phyloP scores from a whole-genome alignment of 306 rosid species.

The Sindora glabra region DNA sequence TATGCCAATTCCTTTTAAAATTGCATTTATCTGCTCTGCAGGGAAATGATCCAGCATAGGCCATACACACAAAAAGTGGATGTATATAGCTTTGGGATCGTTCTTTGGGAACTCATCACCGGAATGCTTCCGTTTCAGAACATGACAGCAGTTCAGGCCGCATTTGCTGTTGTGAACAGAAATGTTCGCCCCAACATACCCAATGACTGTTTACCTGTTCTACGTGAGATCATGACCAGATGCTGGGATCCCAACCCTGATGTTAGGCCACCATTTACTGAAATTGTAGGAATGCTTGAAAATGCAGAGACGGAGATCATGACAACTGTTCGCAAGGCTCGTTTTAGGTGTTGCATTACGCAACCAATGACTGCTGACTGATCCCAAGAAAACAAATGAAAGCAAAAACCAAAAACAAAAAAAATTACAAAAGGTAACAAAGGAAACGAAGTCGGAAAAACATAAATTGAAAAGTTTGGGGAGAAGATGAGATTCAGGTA shows the following conservation, averaged over 20 bases:
- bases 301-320: conserved; percentile 84
- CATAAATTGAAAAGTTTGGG: conserved; percentile 28
- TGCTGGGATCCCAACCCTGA: conserved; percentile 99
- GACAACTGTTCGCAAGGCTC: conserved; percentile 93
- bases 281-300: conserved; percentile 89
- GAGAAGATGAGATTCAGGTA: conserved; percentile 23
- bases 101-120: conserved; percentile 95
- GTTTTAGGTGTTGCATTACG: conserved; percentile 91
- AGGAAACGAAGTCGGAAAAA: conserved; percentile 29
- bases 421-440: too few species aligned
- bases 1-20: background rate
- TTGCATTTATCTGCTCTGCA: conserved; percentile 36
- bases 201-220: conserved; percentile 75
- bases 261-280: conserved; percentile 79
- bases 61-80: conserved; percentile 97
- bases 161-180: conserved; percentile 93
- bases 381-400: conserved; percentile 26
- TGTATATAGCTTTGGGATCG: conserved; percentile 94
- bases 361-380: conserved; percentile 93
- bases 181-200: conserved; percentile 85
- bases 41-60: conserved; percentile 99
- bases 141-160: conserved; percentile 99
- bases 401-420: conserved; percentile 5
- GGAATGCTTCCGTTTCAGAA: conserved; percentile 98
- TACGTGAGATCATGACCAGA: conserved; percentile 88